Base-by-base conservation (phyloP, 306 rosid genomes). In the Leucaena leucocephala region DNA sequence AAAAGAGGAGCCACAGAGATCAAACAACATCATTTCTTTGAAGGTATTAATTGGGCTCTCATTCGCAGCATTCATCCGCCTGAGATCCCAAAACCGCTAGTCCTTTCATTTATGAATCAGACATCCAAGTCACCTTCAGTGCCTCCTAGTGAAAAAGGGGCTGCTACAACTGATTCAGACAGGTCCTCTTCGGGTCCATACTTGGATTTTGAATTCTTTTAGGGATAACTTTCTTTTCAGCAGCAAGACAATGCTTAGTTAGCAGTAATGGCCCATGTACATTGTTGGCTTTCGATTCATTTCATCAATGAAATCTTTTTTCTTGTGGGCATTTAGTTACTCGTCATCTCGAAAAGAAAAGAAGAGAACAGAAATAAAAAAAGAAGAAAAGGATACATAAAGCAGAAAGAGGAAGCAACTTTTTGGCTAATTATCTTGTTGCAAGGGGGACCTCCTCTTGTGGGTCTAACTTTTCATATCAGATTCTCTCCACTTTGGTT, bases 151-250 rank as follows among this genome's bases (percentile, higher is more conserved):
- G 67, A 61, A 33, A 61, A 61, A 61, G 67, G 67, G 39, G 71
- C 71, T 66, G 82, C 77, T 61, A 72, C 85, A n/a, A 58, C 86
- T 6, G 88, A 86, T 34, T 80, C 79, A 13, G 72, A 86, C 72
- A 87, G 84, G 64, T 80, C 86, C 15, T 82, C 86, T 8, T 87
- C 90, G 13, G 84, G 86, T 84, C 85, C 88, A 43, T 89, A 86
- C 80, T 86, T 89, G 72, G 92, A 89, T 72, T 89, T 89, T 63
- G 92, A 89, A 67, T 89, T 89, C 71, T 89, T 89, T 82, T 89
- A 79, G 63, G 34, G 11, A 77, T 76, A 61, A 82, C 12, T 66
- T 57, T 36, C 55, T 36, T 63, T 27, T 59, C 66, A 66, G 67
- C 6, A 12, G 55, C 67, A 67, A 72, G 16, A 66, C 45, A 66